Percentiles rank a stretch among this genome's conserved stretches.
Evolutionary conservation across 306 rosid genomes (phyloP).

Genomic region (Gastrolobium bilobum): DNA sequence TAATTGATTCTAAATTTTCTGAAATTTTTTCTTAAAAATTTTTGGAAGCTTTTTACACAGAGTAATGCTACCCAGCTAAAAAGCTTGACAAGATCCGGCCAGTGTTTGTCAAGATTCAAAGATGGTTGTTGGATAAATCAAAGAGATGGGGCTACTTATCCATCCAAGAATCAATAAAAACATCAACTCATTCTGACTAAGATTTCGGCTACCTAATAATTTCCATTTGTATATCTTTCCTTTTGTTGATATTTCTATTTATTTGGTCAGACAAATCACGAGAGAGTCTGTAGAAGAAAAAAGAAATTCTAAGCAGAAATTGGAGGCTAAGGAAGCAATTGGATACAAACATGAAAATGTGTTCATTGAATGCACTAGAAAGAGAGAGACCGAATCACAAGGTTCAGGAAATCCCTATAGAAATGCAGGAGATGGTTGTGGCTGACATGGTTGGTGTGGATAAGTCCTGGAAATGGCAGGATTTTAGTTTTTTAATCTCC

Average conservation of each 20-base stretch:
- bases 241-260: background rate
- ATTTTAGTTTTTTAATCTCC: no score
- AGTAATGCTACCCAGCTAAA: background rate
- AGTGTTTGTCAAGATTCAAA: background rate
- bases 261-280: background rate
- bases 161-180: background rate
- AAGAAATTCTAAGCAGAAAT: background rate
- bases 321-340: no score
- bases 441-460: no score
- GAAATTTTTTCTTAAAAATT: background rate
- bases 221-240: background rate
- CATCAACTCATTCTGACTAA: background rate
- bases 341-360: background rate
- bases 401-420: no score
- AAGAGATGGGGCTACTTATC: background rate
- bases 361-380: background rate
- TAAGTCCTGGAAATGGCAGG: no score
- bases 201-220: background rate
- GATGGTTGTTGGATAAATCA: background rate
- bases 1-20: background rate
- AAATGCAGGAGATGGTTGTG: no score
- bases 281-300: slow-evolving; percentile 20
- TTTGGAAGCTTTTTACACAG: background rate
- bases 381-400: background rate
- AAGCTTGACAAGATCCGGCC: background rate